phyloP scores from a whole-genome alignment of 1,139 yeast genomes.

The Kodamaea arcana region DNA sequence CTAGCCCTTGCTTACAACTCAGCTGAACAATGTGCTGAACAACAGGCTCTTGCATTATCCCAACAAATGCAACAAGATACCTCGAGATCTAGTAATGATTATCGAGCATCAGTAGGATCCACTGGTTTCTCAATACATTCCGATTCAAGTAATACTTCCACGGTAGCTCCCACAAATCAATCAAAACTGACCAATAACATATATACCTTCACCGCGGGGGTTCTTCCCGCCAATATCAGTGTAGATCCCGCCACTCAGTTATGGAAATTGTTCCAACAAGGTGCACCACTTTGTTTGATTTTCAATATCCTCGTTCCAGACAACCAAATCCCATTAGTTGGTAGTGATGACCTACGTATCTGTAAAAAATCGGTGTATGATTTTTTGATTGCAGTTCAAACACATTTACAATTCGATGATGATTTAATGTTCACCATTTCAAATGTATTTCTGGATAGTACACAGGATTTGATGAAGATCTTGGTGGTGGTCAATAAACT shows the following conservation, averaged over 20 bases:
- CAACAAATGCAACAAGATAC: conserved; percentile 24
- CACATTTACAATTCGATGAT: conserved; percentile 69
- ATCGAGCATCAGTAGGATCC: conserved; percentile 27
- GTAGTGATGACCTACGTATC: conserved; percentile 74
- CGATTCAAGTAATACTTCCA: conserved; percentile 14
- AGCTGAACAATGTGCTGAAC: conserved; percentile 68
- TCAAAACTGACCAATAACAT: conserved; percentile 24
- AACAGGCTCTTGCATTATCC: conserved; percentile 61
- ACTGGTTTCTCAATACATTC: conserved; percentile 23
- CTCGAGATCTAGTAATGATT: conserved; percentile 16
- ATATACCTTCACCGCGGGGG: conserved; percentile 70
- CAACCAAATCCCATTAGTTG: conserved; percentile 46
- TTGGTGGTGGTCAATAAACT: conserved; percentile 65
- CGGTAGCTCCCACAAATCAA: conserved; percentile 6
- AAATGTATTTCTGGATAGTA: conserved; percentile 79
- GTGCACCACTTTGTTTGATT: conserved; percentile 84
- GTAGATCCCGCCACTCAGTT: conserved; percentile 92
- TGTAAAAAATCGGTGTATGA: conserved; percentile 90
- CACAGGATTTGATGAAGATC: conserved; percentile 72
- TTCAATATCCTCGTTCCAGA: conserved; percentile 55
- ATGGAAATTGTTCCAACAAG: conserved; percentile 86
- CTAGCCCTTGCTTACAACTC: conserved; percentile 49
- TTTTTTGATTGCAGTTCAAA: conserved; percentile 82
- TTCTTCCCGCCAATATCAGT: conserved; percentile 63
- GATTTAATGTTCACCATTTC: conserved; percentile 81